Evolutionary conservation across 179 eudicot species (phyloP).

Genomic region (Camellia oleifera): DNA sequence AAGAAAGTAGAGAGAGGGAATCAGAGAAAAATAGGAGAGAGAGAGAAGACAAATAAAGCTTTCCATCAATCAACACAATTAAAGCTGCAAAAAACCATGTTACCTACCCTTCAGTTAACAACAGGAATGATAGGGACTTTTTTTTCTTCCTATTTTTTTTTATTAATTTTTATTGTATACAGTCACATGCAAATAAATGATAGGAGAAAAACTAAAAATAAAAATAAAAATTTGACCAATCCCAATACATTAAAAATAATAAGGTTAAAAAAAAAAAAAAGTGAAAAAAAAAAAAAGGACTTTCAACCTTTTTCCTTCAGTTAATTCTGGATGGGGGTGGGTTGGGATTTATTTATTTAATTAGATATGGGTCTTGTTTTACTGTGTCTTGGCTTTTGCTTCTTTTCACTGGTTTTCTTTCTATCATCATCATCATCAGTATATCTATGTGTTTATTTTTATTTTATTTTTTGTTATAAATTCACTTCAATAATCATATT

Average conservation of each 20-base stretch:
- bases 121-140: no score
- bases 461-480: no score
- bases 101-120: conserved; percentile 25
- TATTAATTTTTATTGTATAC: no score
- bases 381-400: conserved; percentile 1
- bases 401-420: conserved; percentile 8
- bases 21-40: background rate
- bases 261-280: no score
- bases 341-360: conserved; percentile 6
- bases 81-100: conserved; percentile 27
- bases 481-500: background rate
- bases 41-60: conserved; percentile 24
- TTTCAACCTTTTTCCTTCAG: conserved; percentile 5
- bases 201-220: no score
- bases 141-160: no score
- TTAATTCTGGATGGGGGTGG: background rate
- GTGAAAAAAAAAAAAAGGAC: no score
- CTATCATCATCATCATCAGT: no score
- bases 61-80: conserved; percentile 31
- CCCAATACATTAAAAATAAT: no score
- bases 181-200: no score
- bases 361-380: conserved; percentile 3
- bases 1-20: conserved; percentile 4
- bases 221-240: no score
- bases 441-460: background rate